phyloP scores from a whole-genome alignment of 2,329 filamentous ascomycete genomes.

The Piedraia hortae region DNA sequence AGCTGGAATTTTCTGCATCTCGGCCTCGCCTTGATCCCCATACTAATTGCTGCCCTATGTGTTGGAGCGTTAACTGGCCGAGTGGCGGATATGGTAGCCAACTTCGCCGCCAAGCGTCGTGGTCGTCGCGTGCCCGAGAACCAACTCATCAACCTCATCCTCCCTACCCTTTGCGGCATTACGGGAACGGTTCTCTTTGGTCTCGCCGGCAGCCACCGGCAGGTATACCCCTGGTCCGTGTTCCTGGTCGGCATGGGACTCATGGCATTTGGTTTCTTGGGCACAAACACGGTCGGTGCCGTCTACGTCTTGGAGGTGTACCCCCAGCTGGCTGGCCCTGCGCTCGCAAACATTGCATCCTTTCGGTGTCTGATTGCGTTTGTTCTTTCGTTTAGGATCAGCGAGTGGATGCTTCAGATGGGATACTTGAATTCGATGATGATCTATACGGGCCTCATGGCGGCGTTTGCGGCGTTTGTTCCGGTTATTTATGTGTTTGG shows the following conservation, averaged over 20 bases:
- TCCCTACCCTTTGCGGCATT: constrained; percentile 7
- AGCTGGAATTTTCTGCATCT: constrained; percentile 7
- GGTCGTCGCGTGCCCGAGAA: constrained; percentile 9
- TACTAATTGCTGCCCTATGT: constrained; percentile 7
- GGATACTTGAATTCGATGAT: constrained; percentile 8
- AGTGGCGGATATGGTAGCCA: constrained; percentile 8
- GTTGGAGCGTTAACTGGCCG: constrained; percentile 7
- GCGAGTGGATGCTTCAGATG: constrained; percentile 8
- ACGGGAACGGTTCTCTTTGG: constrained; percentile 9
- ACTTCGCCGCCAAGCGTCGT: constrained; percentile 6
- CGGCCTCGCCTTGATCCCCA: constrained; percentile 7
- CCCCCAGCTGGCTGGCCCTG: constrained; percentile 10
- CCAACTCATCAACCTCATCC: constrained; percentile 8
- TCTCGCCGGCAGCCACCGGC: constrained; percentile 5
- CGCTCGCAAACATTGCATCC: constrained; percentile 10
- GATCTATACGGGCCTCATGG: constrained; percentile 9
- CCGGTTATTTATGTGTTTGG: constrained; percentile 8
- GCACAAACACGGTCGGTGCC: constrained; percentile 9
- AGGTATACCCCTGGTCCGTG: constrained; percentile 6
- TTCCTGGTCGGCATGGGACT: constrained; percentile 9
- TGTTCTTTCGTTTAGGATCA: constrained; percentile 7
- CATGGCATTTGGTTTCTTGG: constrained; percentile 10
- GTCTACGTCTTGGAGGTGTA: constrained; percentile 12
- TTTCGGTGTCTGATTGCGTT: constrained; percentile 11
- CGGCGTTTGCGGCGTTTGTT: constrained; percentile 6